Evolutionary conservation across 1,284 basidiomycete genomes (phyloP), one percentile per base, ranked within the genome.

Genomic region (Austroboletus olivaceoglutinosus): DNA sequence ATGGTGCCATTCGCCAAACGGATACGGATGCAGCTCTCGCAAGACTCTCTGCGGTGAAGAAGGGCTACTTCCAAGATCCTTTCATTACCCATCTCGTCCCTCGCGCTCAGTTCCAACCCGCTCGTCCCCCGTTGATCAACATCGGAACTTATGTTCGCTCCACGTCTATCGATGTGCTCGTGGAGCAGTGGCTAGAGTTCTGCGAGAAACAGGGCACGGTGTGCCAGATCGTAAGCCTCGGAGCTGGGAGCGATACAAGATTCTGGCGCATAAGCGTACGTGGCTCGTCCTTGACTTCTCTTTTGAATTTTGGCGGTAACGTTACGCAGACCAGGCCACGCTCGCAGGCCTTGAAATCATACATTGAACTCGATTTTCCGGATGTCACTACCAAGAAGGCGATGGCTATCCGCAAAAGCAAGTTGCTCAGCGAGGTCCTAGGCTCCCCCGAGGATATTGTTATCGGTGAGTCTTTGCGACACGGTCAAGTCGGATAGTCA

Each of bases 91-190:
- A 78, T 43, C 77, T 93, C 51, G 76, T 91, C 30, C 77, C 85
- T 23, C 77, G 84, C 15, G 74, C 85, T 8, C 80, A 82, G 61
- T 68, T 82, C 57, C 76, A 89, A 66, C 82, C 80, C 34, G 63
- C 78, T 15, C 76, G 89, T 2, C 82, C 91, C 2, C 95, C 95
- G 0, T 72, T 98, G 58, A 98, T 99, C 76, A 98, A 98, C 67
- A 79, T 98, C 41, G 96, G 96, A 9, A 99, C 96, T 1, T 91
- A 89, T 58, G 83, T 97, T 49, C 82, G 97, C 47, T 87, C 90
- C 0, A 76, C 79, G 43, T 86, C 83, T 2, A 83, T 98, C 41
- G 97, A 99, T 64, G 68, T 71, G 41, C 80, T 98, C 7, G 85
- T 97, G 0, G 73, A 86, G 19, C 68, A 76, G 40, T 98, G 93